Evolutionary conservation across 768 basidiomycete species (phyloP), one percentile per base, ranked within the genome.

Genomic region (Leccinum imitatum): DNA sequence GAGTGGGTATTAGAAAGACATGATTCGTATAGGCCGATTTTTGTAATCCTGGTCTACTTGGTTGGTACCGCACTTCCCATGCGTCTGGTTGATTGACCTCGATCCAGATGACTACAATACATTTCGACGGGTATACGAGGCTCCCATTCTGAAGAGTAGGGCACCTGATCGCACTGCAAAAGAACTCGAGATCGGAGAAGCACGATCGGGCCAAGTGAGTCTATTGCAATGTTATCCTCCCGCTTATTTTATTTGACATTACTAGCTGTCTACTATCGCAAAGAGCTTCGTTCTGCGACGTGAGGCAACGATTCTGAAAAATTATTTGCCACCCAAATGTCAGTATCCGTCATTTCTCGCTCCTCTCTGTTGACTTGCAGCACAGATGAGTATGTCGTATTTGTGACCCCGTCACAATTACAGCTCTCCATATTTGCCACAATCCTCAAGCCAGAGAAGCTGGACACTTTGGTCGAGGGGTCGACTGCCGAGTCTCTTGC

Each of bases 331-430:
- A 10, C 94, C 97, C 1, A 97, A 97, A 78, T 79, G 95, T 97
- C 59, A 60, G 88, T 73, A 35, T 19, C 25, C 17, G 31, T 37
- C 35, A 30, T 56, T 39, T 30, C 46, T 11, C 25, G 7, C 15
- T 30, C 17, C 44, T 60, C 30, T 62, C 41, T 33, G 4, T 27
- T 63, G 46, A 60, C 47, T 48, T 17, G 21, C 17, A 27, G 47
- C 9, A 8, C 63, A 98, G 96, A 91, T 69, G 97, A 99, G 85
- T 98, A 96, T 70, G 90, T 96, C n/a, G 87, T 98, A n/a, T 98
- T 98, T 72, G 81, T 97, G 31, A 87, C 87, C 6, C 96, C 97
- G 0, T 95, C 94, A 1, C 53, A 75, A n/a, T 76, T 97, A 17
- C 96, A 99, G 66, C 73, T 91, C 6, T 78, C 83, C 13, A 88